Percentiles rank a stretch among this genome's conserved stretches.
Conservation (phyloP, 2,329 filamentous ascomycete genomes). For the Cryphonectria naterciae region DNA sequence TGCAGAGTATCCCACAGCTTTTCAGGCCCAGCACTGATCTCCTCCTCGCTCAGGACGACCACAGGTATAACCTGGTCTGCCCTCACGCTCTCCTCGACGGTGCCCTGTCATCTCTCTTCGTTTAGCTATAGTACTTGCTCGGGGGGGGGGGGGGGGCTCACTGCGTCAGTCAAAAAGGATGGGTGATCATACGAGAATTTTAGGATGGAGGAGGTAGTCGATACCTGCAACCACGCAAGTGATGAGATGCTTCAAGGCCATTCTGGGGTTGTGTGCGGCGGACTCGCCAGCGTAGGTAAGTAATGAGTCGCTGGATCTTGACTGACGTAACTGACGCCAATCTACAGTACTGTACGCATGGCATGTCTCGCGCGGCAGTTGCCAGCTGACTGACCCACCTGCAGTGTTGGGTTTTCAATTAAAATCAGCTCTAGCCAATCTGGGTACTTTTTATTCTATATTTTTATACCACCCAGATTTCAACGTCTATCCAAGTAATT, state of each 20-base stretch:
- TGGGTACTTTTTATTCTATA: background rate
- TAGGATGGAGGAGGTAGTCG: conserved; percentile 46
- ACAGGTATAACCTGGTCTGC: conserved; percentile 46
- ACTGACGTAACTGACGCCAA: background rate
- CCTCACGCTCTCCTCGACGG: conserved; percentile 47
- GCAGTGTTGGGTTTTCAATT: background rate
- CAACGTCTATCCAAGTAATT: background rate
- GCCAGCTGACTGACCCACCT: background rate
- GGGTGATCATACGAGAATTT: conserved; percentile 38
- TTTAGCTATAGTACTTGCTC: conserved; percentile 14
- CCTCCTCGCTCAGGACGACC: conserved; percentile 44
- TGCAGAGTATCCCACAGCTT: conserved; percentile 42
- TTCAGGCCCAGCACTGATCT: conserved; percentile 38
- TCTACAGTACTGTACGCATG: background rate
- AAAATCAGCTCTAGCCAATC: background rate
- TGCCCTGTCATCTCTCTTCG: conserved; percentile 37
- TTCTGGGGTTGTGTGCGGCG: conserved; percentile 19
- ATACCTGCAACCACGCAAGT: conserved; percentile 43
- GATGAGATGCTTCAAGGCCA: conserved; percentile 28
- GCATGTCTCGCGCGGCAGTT: background rate
- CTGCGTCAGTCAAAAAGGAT: background rate
- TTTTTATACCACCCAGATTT: background rate
- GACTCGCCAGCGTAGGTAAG: background rate
- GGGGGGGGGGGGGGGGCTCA: background rate
- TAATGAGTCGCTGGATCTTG: background rate